phyloP scores from a whole-genome alignment of 257 asterid species.

The Fraxinus cuspidata region DNA sequence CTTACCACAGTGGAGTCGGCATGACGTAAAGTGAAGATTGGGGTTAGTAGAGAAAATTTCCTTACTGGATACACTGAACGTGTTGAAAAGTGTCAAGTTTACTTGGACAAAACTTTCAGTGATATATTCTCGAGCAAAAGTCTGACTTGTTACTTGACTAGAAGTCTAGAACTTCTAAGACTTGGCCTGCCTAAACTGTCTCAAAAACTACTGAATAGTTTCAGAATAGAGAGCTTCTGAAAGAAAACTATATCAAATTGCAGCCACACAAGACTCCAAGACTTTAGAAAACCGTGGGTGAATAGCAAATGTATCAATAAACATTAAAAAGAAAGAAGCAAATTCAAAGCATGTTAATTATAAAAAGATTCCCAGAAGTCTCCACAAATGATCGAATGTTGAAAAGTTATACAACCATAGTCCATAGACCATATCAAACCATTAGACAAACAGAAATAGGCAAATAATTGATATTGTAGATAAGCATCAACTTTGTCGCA shows the following conservation, averaged over 20 bases:
- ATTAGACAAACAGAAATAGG: neutral
- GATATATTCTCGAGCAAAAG: neutral
- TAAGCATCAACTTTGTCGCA: neutral
- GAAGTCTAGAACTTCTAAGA: neutral
- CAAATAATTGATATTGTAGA: neutral
- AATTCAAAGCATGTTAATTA: neutral
- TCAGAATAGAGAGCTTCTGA: neutral
- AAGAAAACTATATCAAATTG: neutral
- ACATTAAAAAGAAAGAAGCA: neutral
- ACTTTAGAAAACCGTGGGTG: neutral
- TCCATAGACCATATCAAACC: neutral
- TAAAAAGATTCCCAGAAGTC: neutral
- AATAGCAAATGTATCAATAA: neutral
- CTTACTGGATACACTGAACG: too few relatives aligned
- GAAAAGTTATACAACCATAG: neutral
- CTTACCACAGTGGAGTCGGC: too few relatives aligned
- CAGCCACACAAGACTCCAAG: neutral
- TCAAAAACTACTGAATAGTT: neutral
- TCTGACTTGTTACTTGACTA: neutral
- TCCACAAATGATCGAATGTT: neutral
- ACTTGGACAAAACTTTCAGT: neutral
- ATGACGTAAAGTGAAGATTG: too few relatives aligned
- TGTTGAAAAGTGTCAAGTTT: neutral
- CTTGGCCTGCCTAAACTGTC: neutral
- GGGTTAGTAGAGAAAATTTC: too few relatives aligned